Conservation (phyloP, 164 flowering plant genomes). For the Kingdonia uniflora region DNA sequence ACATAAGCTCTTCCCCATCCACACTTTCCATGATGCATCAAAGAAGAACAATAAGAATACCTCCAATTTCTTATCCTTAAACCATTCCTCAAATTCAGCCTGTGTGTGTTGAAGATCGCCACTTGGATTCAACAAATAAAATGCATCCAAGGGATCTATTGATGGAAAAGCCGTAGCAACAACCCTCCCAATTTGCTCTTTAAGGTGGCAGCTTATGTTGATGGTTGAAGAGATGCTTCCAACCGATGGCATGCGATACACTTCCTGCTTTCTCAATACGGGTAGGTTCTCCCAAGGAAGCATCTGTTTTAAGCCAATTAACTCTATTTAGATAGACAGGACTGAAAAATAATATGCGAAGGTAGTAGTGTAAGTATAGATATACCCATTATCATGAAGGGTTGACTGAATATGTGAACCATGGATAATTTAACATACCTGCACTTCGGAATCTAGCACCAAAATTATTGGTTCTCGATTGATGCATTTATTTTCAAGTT, state of each 20-base stretch:
- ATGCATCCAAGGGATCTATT: conserved; percentile 88
- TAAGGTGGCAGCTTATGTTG: conserved; percentile 23
- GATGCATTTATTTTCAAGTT: conserved; percentile 22
- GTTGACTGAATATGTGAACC: background rate
- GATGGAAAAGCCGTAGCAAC: conserved; percentile 36
- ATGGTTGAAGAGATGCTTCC: conserved; percentile 47
- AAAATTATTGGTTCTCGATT: conserved; percentile 56
- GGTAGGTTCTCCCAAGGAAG: conserved; percentile 97
- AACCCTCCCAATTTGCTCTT: conserved; percentile 17
- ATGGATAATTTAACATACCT: conserved; percentile 31
- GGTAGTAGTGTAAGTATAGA: background rate
- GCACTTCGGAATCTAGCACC: conserved; percentile 73
- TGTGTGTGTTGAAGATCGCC: conserved; percentile 78
- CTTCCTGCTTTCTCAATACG: conserved; percentile 64
- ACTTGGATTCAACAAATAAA: conserved; percentile 83
- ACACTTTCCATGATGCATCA: no score
- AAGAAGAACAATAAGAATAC: conserved; percentile 20
- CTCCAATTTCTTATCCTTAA: conserved; percentile 63
- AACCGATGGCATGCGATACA: conserved; percentile 94
- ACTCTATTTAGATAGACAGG: background rate
- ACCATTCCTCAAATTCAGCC: conserved; percentile 81
- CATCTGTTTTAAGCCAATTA: conserved; percentile 47
- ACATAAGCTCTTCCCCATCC: no score
- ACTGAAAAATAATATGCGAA: background rate
- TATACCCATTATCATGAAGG: no score